Base-by-base conservation (phyloP, 805 yeast species). In the Sugiyamaella marilandica region DNA sequence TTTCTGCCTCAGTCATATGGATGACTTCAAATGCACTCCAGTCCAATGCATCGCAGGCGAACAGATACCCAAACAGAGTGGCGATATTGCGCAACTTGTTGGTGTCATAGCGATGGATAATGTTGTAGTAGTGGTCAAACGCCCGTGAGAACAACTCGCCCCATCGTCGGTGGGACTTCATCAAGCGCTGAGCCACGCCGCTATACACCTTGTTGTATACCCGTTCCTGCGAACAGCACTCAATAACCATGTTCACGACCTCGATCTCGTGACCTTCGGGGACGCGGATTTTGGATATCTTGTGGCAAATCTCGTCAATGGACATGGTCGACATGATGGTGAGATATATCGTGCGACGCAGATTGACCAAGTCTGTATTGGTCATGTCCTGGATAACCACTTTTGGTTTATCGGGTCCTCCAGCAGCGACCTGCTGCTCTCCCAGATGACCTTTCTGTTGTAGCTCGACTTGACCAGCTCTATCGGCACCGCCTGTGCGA, bases 281-380 rank as follows among this genome's bases (percentile, higher is more conserved):
- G 8, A 67, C 57, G 4, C 64, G 55, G 10, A 87, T 62, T 62
- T 78, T 79, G 39, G 87, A 60, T 5, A 94, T 69, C 66, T 91
- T 91, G 66, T 91, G 98, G 0, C 88, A 90, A 0, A 96, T 92
- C 72, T 94, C 99, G 59, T 88, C 96, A 4, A 91, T 82, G 0
- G 95, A 84, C 84, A 92, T 80, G 55, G 96, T 83, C 19, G 97
- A 88, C 84, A 87, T 89, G 9, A 94, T 72, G 0, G 92, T 84
- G 29, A 91, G 70, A 61, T 92, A 92, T 1, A 92, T 85, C 1
- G 78, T 78, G 60, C 88, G 88, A 59, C 88, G 88, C 59, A 82
- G 81, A 48, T 82, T 81, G 1, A 82, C 72, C 31, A 83, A 68
- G 24, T 80, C 80, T 0, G 83, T 70, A 45, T 84, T 84, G 0